Evolutionary conservation across 2,329 filamentous ascomycete species (phyloP).

Genomic region (Macrophomina tecta): DNA sequence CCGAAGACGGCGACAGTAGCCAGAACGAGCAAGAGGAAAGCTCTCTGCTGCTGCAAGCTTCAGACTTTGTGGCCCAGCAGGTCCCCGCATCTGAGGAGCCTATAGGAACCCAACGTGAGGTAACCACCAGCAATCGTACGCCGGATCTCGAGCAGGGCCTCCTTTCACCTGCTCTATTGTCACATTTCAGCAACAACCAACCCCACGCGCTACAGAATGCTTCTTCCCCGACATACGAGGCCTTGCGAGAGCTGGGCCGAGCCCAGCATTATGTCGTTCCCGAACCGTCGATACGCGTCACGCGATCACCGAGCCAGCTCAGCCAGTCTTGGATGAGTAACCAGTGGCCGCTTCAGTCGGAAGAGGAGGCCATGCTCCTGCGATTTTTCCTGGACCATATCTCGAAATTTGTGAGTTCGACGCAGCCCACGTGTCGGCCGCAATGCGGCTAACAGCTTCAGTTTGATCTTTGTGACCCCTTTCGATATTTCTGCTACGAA

Average conservation of each 20-base stretch:
- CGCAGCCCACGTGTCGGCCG: not conserved
- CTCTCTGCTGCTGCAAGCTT: not conserved
- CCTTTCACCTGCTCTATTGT: not conserved
- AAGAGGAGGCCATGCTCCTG: slow-evolving; percentile 46
- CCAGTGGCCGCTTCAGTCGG: slow-evolving; percentile 44
- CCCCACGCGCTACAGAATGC: slow-evolving; percentile 28
- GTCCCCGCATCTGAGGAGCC: not conserved
- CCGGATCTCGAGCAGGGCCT: not conserved
- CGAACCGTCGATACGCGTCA: not conserved
- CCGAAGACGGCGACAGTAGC: slow-evolving; percentile 34
- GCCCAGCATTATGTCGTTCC: slow-evolving; percentile 8
- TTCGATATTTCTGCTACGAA: slow-evolving; percentile 42
- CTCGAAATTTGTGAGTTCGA: slow-evolving; percentile 40
- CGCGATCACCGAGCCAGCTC: slow-evolving; percentile 26
- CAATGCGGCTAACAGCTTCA: slow-evolving; percentile 25
- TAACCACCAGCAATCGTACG: not conserved
- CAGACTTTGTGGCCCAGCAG: not conserved
- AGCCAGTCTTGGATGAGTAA: slow-evolving; percentile 41
- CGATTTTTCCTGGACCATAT: slow-evolving; percentile 46
- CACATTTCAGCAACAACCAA: slow-evolving; percentile 31
- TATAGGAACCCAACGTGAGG: not conserved
- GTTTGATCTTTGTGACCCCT: slow-evolving; percentile 46
- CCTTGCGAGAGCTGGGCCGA: slow-evolving; percentile 32
- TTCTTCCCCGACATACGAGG: slow-evolving; percentile 28
- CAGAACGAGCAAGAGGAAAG: slow-evolving; percentile 25